phyloP scores from a whole-genome alignment of 768 basidiomycete genomes.

The Suillus weaverae region DNA sequence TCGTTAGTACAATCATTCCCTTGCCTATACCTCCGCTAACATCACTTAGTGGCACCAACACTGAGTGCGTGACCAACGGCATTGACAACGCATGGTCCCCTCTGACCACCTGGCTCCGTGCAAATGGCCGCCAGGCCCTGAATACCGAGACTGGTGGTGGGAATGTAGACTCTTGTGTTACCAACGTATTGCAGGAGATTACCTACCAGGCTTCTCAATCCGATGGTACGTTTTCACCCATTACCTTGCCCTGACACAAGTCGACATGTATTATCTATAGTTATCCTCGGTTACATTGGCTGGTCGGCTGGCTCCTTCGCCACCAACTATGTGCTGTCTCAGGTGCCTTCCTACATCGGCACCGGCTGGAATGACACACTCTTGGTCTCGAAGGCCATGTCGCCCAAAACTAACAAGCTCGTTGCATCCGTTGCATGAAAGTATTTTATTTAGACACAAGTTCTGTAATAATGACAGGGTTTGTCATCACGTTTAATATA shows the following conservation, averaged over 20 bases:
- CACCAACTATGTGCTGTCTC: constrained; percentile 34
- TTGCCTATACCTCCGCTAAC: not conserved
- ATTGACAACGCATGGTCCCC: constrained; percentile 46
- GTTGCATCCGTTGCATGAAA: constrained; percentile 10
- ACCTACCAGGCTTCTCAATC: constrained; percentile 47
- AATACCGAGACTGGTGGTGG: constrained; percentile 65
- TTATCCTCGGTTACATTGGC: constrained; percentile 53
- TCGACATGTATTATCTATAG: constrained; percentile 22
- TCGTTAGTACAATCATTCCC: constrained; percentile 36
- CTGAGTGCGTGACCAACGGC: constrained; percentile 55
- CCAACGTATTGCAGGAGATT: constrained; percentile 46
- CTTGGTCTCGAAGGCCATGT: constrained; percentile 35
- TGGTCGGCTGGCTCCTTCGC: constrained; percentile 63
- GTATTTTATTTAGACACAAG: not conserved
- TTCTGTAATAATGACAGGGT: not conserved
- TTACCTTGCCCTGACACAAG: not conserved
- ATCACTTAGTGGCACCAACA: constrained; percentile 35
- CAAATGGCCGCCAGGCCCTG: constrained; percentile 52
- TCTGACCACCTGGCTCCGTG: constrained; percentile 49
- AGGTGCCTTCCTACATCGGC: constrained; percentile 32
- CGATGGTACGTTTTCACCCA: constrained; percentile 38
- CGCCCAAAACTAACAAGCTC: constrained; percentile 18
- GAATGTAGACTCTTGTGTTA: constrained; percentile 46
- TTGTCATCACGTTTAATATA: not conserved
- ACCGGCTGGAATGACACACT: constrained; percentile 38